These are phyloP conservation scores for Thielaviopsis euricoi DNA, from an alignment of 2,329 filamentous ascomycete species.

Conservation along the genomic window DNA sequence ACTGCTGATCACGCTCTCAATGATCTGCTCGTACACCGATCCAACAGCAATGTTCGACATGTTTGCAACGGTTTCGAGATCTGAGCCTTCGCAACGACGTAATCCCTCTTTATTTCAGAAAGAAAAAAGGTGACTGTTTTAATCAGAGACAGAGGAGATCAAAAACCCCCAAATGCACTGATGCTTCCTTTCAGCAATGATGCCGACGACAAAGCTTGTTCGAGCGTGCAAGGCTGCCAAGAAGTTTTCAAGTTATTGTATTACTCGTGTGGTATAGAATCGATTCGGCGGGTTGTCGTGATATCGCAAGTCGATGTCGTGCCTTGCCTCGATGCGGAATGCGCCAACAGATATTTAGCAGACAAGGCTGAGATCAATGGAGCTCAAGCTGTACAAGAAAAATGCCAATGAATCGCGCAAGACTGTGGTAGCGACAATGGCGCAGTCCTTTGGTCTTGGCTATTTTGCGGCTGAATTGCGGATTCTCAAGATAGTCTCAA, in stretches of 20 bases:
- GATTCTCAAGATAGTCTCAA: no score
- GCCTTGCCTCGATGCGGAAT: background rate
- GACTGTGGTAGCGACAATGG: background rate
- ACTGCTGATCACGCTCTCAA: constrained; percentile 75
- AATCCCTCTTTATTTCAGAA: background rate
- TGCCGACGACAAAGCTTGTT: background rate
- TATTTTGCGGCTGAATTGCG: background rate
- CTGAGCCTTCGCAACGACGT: background rate
- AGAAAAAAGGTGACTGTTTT: background rate
- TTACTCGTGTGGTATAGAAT: background rate
- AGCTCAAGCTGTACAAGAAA: background rate
- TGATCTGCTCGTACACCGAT: constrained; percentile 61
- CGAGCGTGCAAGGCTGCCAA: background rate
- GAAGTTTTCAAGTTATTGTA: no score
- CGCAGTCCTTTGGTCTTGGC: background rate
- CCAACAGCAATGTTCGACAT: constrained; percentile 52
- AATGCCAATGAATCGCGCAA: background rate
- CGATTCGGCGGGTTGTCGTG: background rate
- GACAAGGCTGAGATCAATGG: background rate
- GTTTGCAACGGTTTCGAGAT: constrained; percentile 14
- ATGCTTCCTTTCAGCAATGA: background rate
- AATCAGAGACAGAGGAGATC: background rate
- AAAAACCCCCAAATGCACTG: background rate
- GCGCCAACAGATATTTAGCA: background rate
- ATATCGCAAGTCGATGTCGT: background rate